A percentile compares a stretch with the other conserved stretches of the same genome.
Conservation (phyloP, 2,329 filamentous ascomycete genomes). For the Thielaviopsis musarum region DNA sequence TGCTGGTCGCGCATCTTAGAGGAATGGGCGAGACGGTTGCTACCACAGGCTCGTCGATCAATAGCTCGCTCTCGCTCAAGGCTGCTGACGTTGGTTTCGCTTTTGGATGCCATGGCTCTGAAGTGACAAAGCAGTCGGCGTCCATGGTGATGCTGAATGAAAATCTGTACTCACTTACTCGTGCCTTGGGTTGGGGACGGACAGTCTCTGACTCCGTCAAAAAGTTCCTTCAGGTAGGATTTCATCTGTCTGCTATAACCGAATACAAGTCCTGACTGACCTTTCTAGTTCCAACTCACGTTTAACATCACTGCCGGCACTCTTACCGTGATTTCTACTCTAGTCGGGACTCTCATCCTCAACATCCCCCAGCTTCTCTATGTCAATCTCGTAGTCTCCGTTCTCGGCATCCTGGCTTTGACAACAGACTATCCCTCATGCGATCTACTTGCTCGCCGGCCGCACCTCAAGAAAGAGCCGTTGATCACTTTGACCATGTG, state of each 20-base stretch:
- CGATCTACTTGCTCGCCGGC: conserved; percentile 16
- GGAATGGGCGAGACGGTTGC: conserved; percentile 49
- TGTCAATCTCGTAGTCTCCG: conserved; percentile 46
- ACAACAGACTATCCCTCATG: conserved; percentile 23
- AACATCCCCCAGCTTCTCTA: conserved; percentile 42
- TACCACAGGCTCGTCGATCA: conserved; percentile 50
- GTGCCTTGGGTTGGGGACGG: conserved; percentile 43
- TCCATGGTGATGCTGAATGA: conserved; percentile 46
- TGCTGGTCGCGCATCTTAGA: conserved; percentile 46
- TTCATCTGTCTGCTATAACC: conserved; percentile 13
- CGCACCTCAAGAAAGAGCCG: conserved; percentile 46
- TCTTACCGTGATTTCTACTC: conserved; percentile 39
- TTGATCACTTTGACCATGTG: conserved; percentile 56
- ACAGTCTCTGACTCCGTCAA: conserved; percentile 47
- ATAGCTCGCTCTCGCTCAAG: conserved; percentile 49
- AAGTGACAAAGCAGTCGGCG: conserved; percentile 45
- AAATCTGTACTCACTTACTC: conserved; percentile 46
- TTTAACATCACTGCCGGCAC: conserved; percentile 44
- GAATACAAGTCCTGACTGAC: not conserved
- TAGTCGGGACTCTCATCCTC: conserved; percentile 34
- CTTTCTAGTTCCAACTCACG: conserved; percentile 36
- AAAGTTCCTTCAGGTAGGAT: conserved; percentile 42
- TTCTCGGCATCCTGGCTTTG: conserved; percentile 36
- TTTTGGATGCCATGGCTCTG: conserved; percentile 50
- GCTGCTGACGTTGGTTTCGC: conserved; percentile 51